Base-by-base conservation (phyloP, 805 yeast species). In the Zygosaccharomyces siamensis region DNA sequence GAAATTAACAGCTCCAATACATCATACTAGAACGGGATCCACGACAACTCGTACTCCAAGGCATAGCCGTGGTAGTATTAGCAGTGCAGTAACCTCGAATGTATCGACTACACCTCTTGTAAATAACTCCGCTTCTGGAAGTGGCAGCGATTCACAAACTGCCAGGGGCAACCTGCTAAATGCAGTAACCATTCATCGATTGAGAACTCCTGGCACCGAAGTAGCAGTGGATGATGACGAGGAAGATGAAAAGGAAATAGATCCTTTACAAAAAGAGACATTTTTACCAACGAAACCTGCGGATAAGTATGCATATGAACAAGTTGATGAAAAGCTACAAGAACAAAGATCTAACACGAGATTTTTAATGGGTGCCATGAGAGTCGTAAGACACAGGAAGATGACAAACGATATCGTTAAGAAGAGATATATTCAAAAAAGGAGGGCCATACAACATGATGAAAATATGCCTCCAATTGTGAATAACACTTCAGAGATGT, bases 381-480 rank as follows among this genome's bases (percentile, higher is more conserved):
- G 53, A 5, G 52, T 64, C 12, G 56, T 66, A 60, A 50, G 53
- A 38, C 62, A 61, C 43, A 50, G 67, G 33, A 57, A 63, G 21
- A 49, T 48, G 27, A 62, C 68, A 7, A 57, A 62, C 39, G 55
- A 58, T 7, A 51, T 53, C 8, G 55, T 61, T 5, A 59, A 56
- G 40, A 54, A 42, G 10, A 48, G 56, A 12, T 61, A 59, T 8
- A 49, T 61, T 14, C 32, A 40, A 7, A 52, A 43, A 21, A 54
- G 64, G 28, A 54, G 49, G 31, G 16, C 41, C 5, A 47, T 51
- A 4, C 49, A 50, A 32, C 48, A 53, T 10, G 45, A 53, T 26
- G 51, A 58, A 20, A 48, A 53, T 20, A 51, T 59, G 16, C 55
- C 55, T 23, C 44, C 49, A 31, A 50, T 57, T 5, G 47, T 61